Conservation (phyloP, 768 basidiomycete genomes). For the Hysterangium stoloniferum region DNA sequence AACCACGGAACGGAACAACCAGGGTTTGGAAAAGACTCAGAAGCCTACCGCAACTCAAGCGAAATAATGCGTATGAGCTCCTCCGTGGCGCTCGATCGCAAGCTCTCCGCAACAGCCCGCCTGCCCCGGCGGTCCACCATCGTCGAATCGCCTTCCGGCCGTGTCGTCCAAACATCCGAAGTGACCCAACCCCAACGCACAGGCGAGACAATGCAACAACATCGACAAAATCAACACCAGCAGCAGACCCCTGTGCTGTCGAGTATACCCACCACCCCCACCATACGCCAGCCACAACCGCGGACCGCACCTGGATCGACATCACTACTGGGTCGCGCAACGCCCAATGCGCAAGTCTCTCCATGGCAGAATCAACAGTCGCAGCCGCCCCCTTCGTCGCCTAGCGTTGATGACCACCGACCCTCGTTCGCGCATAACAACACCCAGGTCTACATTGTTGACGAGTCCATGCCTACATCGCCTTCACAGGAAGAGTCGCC, state of each 20-base stretch:
- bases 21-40: conserved; percentile 48
- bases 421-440: conserved; percentile 72
- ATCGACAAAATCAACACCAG: conserved; percentile 12
- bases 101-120: conserved; percentile 87
- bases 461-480: conserved; percentile 68
- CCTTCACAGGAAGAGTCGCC: conserved; percentile 47
- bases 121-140: conserved; percentile 91
- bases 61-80: conserved; percentile 90
- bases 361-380: conserved; percentile 25
- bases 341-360: not conserved
- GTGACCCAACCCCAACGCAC: conserved; percentile 39
- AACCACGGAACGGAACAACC: conserved; percentile 24
- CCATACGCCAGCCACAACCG: conserved; percentile 12
- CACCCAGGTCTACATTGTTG: conserved; percentile 83
- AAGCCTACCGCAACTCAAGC: conserved; percentile 77
- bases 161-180: conserved; percentile 71
- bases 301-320: conserved; percentile 4
- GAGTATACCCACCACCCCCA: not conserved
- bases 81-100: conserved; percentile 89
- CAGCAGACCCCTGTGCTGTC: conserved; percentile 12
- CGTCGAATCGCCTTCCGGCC: conserved; percentile 89
- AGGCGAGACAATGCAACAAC: conserved; percentile 28
- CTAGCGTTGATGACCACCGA: conserved; percentile 43
- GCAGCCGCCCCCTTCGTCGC: conserved; percentile 31
- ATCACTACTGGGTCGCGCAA: not conserved